Base-by-base conservation (phyloP, 345 rosid species). In the Boechera retrofracta region DNA sequence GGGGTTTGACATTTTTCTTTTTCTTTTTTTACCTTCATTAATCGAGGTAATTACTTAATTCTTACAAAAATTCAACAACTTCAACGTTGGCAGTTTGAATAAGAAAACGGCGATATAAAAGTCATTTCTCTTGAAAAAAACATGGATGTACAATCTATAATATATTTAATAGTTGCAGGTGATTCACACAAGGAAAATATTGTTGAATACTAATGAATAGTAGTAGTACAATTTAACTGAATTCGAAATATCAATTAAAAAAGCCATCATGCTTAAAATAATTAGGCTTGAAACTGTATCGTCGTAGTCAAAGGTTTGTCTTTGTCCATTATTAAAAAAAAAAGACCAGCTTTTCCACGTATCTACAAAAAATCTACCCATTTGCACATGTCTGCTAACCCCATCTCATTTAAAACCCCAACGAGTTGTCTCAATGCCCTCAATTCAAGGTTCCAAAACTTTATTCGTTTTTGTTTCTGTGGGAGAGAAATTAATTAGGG, bases 321-420 rank as follows among this genome's bases (percentile, higher is more conserved):
- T 38, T 61, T 71, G 76, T 71, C 18, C 38, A 76, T 53, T 45
- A 11, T 36, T 6, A n/a, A 64, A 36, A 7, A 53, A 56, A 28
- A 28, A 15, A 18, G 66, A 58, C 6, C 44, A 32, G 11, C 15
- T 35, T 29, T 59, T 58, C 61, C 62, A 65, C 68, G 77, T 78
- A 72, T 55, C 29, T 26, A 21, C 56, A 15, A 33, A 33, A 33
- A 10, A 54, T 62, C 31, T 11, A 64, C 10, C 45, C 33, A 70
- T 35, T 11, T 6, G 61, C 66, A 77, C 72, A 71, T 71, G 61
- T 57, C 55, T 49, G 44, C 55, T 7, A 63, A 69, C 47, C 59
- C 60, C 71, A 45, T 45, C 64, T 45, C 64, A 52, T 69, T 62
- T 77, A 77, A 54, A 70, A 52, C 69, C 70, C 64, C 49, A 42